Evolutionary conservation across 139 green algal species (phyloP).

Genomic region (Eudorina sp.): DNA sequence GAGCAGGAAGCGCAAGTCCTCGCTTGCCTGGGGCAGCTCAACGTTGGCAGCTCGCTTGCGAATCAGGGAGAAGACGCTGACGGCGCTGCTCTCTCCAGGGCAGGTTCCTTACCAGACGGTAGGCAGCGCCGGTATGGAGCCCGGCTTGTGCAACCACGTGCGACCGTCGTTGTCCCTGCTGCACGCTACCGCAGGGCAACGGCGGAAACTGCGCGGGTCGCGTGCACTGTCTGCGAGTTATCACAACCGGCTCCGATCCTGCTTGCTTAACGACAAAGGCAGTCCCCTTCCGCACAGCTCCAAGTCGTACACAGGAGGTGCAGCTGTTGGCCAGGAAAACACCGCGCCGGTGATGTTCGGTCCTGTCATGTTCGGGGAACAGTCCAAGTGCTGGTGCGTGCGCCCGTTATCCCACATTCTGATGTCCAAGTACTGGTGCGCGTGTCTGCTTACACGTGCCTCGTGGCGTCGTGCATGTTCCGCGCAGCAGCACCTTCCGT

Average conservation of each 20-base stretch:
- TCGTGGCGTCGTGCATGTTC: background rate
- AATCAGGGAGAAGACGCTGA: background rate
- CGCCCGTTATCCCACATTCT: background rate
- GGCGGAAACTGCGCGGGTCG: constrained; percentile 10
- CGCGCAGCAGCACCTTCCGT: too few species aligned
- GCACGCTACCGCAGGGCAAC: background rate
- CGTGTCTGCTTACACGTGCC: background rate
- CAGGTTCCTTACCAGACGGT: background rate
- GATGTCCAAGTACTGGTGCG: background rate
- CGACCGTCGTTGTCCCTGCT: background rate
- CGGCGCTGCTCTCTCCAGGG: background rate
- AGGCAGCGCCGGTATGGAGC: background rate
- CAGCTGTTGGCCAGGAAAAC: constrained; percentile 14
- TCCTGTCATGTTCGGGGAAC: background rate
- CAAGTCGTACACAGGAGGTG: background rate
- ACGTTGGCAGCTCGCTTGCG: background rate
- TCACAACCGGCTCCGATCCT: constrained; percentile 18
- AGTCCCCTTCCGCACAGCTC: background rate
- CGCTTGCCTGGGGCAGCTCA: background rate
- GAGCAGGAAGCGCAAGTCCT: constrained; percentile 28
- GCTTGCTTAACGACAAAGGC: constrained; percentile 34
- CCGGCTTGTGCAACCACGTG: background rate
- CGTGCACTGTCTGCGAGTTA: constrained; percentile 13
- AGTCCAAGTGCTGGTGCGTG: constrained; percentile 32
- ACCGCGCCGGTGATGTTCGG: background rate